Base-by-base conservation (phyloP, 129 eudicot genomes). In the Chrysanthemum makinoi region DNA sequence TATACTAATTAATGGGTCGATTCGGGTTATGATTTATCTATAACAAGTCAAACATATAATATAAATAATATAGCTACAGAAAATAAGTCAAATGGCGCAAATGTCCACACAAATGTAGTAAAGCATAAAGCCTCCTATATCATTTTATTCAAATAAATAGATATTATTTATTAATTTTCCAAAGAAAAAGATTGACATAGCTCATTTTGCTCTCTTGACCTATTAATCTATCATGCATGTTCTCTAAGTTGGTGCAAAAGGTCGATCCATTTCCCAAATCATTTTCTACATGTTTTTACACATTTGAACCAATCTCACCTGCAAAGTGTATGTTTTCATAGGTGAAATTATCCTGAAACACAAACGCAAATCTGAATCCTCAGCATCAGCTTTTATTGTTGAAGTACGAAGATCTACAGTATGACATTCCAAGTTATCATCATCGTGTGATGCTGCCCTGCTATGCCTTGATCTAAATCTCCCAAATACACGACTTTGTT, bases 301-400 rank as follows among this genome's bases (percentile, higher is more conserved):
- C 66, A 30, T 9, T 28, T 26, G 56, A 39, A 54, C 19, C 71
- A 58, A 52, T 62, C 66, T 62, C 56, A 94, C 98, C 98, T 87
- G 99, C 66, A 94, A 82, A 58, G 99, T 90, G 73, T 86, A 90
- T 12, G 96, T 86, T 80, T 94, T 94, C 13, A 72, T 68, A 57
- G 99, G 99, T 0, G 99, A 89, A 79, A 94, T 90, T 49, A 94
- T 85, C 81, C 99, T 84, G 77, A 94, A 94, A 81, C 99, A 94
- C 44, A 94, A 89, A 51, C 99, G 87, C 64, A 94, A 70, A 70
- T 94, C 97, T 59, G 89, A 74, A 88, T 94, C 99, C 62, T 94
- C 97, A 35, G 97, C 99, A 75, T 94, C 97, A 63, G 87, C 76
- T 80, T 94, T 94, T 57, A 94, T 90, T 16, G 85, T 94, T 56